phyloP scores from a whole-genome alignment of 2,329 filamentous ascomycete species.

The Penicillium sp. region DNA sequence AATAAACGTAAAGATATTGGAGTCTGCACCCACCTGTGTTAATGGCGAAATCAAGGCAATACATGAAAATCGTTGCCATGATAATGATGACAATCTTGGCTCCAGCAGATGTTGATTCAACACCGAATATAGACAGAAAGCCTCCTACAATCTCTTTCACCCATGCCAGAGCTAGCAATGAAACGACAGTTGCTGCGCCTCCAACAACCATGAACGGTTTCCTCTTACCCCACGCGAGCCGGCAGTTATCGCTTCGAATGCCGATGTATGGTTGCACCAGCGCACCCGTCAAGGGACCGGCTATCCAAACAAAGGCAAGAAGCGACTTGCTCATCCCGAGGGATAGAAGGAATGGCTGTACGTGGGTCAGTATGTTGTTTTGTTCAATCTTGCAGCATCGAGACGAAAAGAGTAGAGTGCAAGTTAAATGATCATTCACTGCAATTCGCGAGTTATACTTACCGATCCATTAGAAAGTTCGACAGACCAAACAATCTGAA shows the following conservation, averaged over 20 bases:
- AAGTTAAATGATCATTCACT: neutral
- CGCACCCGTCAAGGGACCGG: conserved; percentile 73
- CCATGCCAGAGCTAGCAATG: conserved; percentile 71
- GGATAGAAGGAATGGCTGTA: conserved; percentile 69
- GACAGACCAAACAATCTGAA: conserved; percentile 95
- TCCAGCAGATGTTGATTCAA: conserved; percentile 61
- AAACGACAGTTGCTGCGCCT: conserved; percentile 63
- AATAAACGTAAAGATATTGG: neutral
- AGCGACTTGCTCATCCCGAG: conserved; percentile 79
- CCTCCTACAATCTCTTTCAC: conserved; percentile 69
- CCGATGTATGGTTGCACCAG: conserved; percentile 81
- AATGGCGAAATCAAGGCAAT: conserved; percentile 89
- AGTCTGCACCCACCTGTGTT: conserved; percentile 73
- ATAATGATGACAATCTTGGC: conserved; percentile 69
- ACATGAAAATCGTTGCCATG: conserved; percentile 81
- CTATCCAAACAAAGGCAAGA: conserved; percentile 82
- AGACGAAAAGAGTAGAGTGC: neutral
- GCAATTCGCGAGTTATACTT: conserved; percentile 27
- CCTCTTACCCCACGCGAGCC: conserved; percentile 71
- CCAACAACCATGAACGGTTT: conserved; percentile 80
- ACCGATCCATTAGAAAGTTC: conserved; percentile 89
- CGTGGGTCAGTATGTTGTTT: neutral
- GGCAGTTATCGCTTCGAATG: conserved; percentile 76
- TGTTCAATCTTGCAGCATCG: neutral
- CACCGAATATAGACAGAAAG: conserved; percentile 69